These are phyloP conservation scores for Podospora comata DNA, from an alignment of 495 filamentous ascomycete species.

Conservation along the genomic window DNA sequence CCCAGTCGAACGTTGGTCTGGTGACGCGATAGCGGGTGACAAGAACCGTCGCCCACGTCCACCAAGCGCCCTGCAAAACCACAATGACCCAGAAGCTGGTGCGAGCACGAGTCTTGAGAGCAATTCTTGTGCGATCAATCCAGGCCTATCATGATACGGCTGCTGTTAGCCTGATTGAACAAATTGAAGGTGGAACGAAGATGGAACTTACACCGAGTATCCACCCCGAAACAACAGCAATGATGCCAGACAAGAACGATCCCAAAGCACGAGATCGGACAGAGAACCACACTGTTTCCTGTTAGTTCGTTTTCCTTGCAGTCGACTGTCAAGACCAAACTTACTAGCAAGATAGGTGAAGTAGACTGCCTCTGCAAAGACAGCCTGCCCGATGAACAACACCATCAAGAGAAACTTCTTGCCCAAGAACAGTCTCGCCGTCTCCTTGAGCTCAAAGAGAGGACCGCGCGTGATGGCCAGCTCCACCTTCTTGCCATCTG, in stretches of 20 bases:
- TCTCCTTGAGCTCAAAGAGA: constrained; percentile 51
- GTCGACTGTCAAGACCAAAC: not conserved
- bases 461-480: constrained; percentile 47
- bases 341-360: constrained; percentile 53
- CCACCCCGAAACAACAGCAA: constrained; percentile 56
- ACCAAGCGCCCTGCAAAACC: constrained; percentile 55
- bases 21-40: constrained; percentile 51
- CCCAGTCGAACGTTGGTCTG: constrained; percentile 57
- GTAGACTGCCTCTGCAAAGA: constrained; percentile 60
- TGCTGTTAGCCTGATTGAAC: not conserved
- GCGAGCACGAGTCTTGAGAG: constrained; percentile 49
- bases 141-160: constrained; percentile 28
- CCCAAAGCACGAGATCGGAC: constrained; percentile 61
- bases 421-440: constrained; percentile 48
- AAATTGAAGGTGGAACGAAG: not conserved
- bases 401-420: constrained; percentile 56
- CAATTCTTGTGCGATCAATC: constrained; percentile 49
- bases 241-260: constrained; percentile 58
- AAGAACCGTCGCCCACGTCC: constrained; percentile 59
- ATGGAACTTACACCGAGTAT: constrained; percentile 43
- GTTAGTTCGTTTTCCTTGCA: not conserved
- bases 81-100: constrained; percentile 43
- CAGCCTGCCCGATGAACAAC: constrained; percentile 58
- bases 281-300: constrained; percentile 51
- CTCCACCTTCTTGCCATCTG: constrained; percentile 52